A percentile compares a stretch with the other conserved stretches of the same genome.
phyloP scores from a whole-genome alignment of 768 basidiomycete species.

The Hydnomerulius pinastri region DNA sequence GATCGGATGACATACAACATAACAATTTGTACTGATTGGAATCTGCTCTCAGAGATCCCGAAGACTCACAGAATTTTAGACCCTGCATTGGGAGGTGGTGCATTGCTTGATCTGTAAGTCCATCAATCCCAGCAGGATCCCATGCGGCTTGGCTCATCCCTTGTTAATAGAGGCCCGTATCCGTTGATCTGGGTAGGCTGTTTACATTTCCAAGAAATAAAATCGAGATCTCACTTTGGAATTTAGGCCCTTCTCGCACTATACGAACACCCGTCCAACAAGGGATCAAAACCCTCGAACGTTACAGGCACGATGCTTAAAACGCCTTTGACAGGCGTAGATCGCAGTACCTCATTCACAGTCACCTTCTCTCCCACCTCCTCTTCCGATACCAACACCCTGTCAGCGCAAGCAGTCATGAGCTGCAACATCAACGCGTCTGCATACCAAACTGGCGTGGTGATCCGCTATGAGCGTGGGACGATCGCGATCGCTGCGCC shows the following conservation, averaged over 20 bases:
- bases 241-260: conserved; percentile 71
- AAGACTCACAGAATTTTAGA: conserved; percentile 76
- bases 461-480: conserved; percentile 76
- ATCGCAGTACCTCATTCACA: conserved; percentile 73
- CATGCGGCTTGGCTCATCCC: conserved; percentile 2
- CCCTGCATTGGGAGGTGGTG: conserved; percentile 80
- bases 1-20: not conserved
- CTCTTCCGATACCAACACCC: conserved; percentile 28
- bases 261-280: conserved; percentile 80
- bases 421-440: conserved; percentile 66
- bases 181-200: conserved; percentile 74
- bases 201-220: not conserved
- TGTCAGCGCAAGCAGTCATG: conserved; percentile 73
- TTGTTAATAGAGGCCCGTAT: conserved; percentile 66
- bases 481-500: conserved; percentile 64
- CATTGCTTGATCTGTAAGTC: conserved; percentile 78
- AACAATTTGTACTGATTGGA: not conserved
- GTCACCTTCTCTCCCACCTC: conserved; percentile 63
- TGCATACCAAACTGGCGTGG: conserved; percentile 50
- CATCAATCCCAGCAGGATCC: not conserved
- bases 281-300: conserved; percentile 52
- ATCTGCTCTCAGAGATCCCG: conserved; percentile 51
- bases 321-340: conserved; percentile 76
- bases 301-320: conserved; percentile 76
- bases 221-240: conserved; percentile 11